Base-by-base conservation (phyloP, 768 basidiomycete species). In the Mycena vitilis region DNA sequence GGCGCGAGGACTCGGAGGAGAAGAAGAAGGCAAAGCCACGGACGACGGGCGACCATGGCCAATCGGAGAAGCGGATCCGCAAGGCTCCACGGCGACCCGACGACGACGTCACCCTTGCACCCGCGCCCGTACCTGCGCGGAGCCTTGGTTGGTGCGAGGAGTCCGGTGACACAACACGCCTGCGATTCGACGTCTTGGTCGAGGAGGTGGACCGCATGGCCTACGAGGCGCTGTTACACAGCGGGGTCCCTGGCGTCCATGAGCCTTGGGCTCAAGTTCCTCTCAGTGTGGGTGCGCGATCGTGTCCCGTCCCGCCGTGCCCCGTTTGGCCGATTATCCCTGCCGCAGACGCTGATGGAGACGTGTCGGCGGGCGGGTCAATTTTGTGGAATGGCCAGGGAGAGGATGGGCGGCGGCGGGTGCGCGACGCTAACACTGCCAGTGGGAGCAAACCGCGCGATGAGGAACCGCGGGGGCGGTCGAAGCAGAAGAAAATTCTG, bases 181-280 rank as follows among this genome's bases (percentile, higher is more conserved):
- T 68, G 23, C 9, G 7, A 2, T 68, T 63, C 13, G 56, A 68
- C 30, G 11, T 63, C 7, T 2, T 25, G 12, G 44, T 54, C 9
- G 61, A 16, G 22, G 56, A 59, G 38, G 67, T 61, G 36, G 67
- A 68, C 23, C 47, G 34, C 18, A 34, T 34, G 13, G 60, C 67
- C 25, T 44, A 22, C 30, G 51, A 9, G 18, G 48, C 22, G n/a
- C 34, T 67, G 54, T 38, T 56, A 8, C n/a, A 40, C 11, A 56
- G 11, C 7, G 53, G 53, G 10, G 22, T 54, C 38, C 37, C 37
- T 20, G n/a, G 54, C 6, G 13, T 56, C 20, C 2, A 13, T 2
- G 52, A n/a, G 12, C 5, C 22, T 40, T 16, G 7, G 13, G n/a
- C 54, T 12, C 10, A 12, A 5, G n/a, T 47, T 18, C 45, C 13